phyloP scores from a whole-genome alignment of 768 basidiomycete genomes.

The Lyophyllum semitale region DNA sequence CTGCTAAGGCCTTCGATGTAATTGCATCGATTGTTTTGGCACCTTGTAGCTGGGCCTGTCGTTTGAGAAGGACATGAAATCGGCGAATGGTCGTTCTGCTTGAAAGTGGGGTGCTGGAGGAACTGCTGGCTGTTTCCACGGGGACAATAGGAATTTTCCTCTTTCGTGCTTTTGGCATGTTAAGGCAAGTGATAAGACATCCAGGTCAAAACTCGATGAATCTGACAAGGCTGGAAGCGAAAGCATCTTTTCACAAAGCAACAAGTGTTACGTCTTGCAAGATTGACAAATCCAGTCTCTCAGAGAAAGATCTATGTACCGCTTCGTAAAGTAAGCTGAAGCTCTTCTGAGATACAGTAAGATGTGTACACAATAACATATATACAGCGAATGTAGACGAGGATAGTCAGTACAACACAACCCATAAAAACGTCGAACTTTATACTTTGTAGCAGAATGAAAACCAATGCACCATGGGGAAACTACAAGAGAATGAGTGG shows the following conservation, averaged over 20 bases:
- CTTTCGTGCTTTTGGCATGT: conserved; percentile 40
- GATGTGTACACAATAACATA: neutral
- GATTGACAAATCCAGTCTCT: too few species aligned
- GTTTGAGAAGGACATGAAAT: conserved; percentile 82
- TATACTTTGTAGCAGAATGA: neutral
- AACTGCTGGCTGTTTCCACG: conserved; percentile 16
- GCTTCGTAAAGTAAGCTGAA: too few species aligned
- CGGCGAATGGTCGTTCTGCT: conserved; percentile 75
- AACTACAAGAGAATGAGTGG: neutral
- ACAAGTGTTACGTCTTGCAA: too few species aligned
- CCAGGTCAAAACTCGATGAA: neutral
- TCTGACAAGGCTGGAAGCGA: neutral
- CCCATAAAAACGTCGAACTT: neutral
- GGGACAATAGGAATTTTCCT: conserved; percentile 35
- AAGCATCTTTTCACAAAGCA: too few species aligned
- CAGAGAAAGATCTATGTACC: too few species aligned
- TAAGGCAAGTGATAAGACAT: conserved; percentile 24
- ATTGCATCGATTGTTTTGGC: conserved; percentile 15
- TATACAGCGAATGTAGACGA: neutral
- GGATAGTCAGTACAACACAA: neutral
- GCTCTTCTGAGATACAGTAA: neutral
- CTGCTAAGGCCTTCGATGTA: conserved; percentile 38
- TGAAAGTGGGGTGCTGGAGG: conserved; percentile 56
- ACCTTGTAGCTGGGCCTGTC: conserved; percentile 52
- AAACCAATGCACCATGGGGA: neutral